Percentiles rank a stretch among this genome's conserved stretches.
Conservation (phyloP, 148 eudicot genomes). For the Beta vulgaris region DNA sequence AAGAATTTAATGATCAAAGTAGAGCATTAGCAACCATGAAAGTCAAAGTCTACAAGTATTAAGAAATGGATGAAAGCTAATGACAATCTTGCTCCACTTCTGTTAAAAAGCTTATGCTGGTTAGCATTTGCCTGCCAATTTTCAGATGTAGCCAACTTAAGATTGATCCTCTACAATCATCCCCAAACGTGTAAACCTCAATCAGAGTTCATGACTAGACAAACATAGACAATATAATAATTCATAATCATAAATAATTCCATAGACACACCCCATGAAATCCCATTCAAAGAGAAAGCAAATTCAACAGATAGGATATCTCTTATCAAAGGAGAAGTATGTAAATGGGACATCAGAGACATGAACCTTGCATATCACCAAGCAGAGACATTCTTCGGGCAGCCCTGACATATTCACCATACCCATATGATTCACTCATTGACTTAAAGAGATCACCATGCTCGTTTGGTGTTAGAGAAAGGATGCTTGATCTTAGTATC, state of each 20-base stretch:
- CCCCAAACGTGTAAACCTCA: neutral
- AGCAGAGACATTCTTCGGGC: slow-evolving; percentile 38
- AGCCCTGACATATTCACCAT: slow-evolving; percentile 30
- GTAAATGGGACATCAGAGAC: slow-evolving; percentile 1
- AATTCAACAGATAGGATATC: neutral
- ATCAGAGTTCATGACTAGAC: neutral
- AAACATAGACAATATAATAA: neutral
- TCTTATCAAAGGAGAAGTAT: neutral
- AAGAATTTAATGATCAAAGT: too few species aligned
- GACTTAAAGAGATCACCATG: slow-evolving; percentile 38
- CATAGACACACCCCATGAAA: neutral
- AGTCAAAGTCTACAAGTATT: too few species aligned
- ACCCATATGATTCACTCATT: slow-evolving; percentile 28
- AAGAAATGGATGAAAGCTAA: too few species aligned
- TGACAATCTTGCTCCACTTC: too few species aligned
- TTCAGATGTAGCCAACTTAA: neutral
- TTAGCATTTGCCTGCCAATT: neutral
- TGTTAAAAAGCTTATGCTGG: too few species aligned
- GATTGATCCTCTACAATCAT: neutral
- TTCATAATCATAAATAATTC: neutral
- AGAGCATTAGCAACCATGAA: too few species aligned
- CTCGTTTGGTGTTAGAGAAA: slow-evolving; percentile 32
- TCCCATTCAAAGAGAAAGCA: neutral
- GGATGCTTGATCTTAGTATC: slow-evolving; percentile 27
- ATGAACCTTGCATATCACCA: slow-evolving; percentile 48